Evolutionary conservation across 805 yeast genomes (phyloP).

Genomic region (Candida boleticola): DNA sequence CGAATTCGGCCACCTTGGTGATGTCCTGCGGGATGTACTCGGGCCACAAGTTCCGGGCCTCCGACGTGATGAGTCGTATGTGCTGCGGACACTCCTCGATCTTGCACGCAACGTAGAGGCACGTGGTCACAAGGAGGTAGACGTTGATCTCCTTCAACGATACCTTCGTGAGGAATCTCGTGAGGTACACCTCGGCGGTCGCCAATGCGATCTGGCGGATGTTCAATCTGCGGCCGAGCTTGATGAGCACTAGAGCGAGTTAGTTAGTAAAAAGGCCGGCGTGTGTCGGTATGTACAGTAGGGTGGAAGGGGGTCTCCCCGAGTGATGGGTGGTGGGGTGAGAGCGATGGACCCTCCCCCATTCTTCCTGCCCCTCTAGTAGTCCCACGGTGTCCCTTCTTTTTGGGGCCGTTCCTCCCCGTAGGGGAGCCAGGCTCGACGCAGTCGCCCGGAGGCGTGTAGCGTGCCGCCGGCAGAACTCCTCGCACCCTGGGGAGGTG

Average conservation of each 20-base stretch:
- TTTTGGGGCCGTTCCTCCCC: too few relatives aligned
- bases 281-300: too few relatives aligned
- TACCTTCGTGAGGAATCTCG: constrained; percentile 72
- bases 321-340: too few relatives aligned
- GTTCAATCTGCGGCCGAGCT: constrained; percentile 74
- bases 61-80: constrained; percentile 75
- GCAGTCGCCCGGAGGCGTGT: too few relatives aligned
- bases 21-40: constrained; percentile 90
- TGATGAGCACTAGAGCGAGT: constrained; percentile 47
- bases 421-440: too few relatives aligned
- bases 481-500: too few relatives aligned
- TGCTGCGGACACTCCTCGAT: constrained; percentile 96
- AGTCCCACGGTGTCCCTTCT: too few relatives aligned
- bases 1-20: constrained; percentile 91
- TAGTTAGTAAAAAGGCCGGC: constrained; percentile 5
- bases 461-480: too few relatives aligned
- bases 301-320: too few relatives aligned
- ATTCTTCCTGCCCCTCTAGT: too few relatives aligned
- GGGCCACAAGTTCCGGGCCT: constrained; percentile 91
- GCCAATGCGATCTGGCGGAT: constrained; percentile 82
- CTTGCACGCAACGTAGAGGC: constrained; percentile 87
- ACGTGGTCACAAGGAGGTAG: constrained; percentile 77
- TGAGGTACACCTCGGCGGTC: constrained; percentile 82
- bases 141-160: constrained; percentile 79
- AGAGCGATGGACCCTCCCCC: too few relatives aligned